Conservation (phyloP, 202 grass and related monocot species). For the Thinopyrum obtusiflorum region DNA sequence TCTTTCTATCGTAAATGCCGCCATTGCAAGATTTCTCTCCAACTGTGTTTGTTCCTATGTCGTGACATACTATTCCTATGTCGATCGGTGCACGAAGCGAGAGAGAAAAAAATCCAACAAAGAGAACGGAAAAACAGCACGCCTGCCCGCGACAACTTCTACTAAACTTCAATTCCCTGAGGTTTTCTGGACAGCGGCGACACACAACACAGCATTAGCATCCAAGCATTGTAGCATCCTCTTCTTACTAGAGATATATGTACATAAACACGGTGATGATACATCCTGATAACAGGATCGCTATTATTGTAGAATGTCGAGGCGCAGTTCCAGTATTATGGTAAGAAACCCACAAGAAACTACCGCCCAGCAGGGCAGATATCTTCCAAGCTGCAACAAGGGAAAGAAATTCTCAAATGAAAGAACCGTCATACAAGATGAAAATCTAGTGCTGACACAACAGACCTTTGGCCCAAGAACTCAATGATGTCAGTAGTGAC, state of each 20-base stretch:
- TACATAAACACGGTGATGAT: neutral
- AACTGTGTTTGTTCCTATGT: neutral
- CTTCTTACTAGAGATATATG: neutral
- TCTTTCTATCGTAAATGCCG: neutral
- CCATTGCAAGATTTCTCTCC: neutral
- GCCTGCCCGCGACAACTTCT: neutral
- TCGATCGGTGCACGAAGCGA: neutral
- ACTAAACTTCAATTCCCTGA: neutral
- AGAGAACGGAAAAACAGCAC: neutral
- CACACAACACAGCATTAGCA: neutral
- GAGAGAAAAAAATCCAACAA: neutral
- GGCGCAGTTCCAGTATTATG: neutral
- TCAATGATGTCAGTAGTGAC: conserved; percentile 86
- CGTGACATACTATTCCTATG: neutral
- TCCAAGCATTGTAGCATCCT: neutral
- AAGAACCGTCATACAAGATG: neutral
- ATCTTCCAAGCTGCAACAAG: conserved; percentile 64
- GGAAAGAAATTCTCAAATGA: neutral
- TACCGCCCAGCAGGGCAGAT: conserved; percentile 62
- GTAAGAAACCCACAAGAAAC: neutral
- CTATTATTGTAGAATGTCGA: neutral
- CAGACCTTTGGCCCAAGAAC: conserved; percentile 69
- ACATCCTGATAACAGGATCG: neutral
- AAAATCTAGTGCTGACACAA: neutral
- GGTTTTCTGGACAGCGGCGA: neutral